These are phyloP conservation scores for Gossypium trilobum DNA, from an alignment of 441 rosid species.

Conservation along the genomic window DNA sequence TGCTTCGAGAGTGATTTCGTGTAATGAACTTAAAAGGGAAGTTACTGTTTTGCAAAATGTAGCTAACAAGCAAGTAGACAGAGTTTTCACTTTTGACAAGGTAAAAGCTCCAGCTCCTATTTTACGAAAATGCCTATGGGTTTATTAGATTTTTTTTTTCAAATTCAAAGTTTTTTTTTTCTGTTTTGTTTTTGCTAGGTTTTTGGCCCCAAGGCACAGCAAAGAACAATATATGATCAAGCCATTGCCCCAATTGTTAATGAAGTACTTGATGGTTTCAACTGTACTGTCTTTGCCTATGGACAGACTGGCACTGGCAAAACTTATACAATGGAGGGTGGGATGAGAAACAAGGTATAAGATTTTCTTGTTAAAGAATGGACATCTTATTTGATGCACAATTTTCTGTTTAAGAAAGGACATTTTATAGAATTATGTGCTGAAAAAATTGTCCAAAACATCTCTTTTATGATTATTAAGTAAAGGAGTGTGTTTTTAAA, in stretches of 20 bases:
- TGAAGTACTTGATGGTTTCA: conserved; percentile 87
- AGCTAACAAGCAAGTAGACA: conserved; percentile 74
- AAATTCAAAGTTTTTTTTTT: neutral
- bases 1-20: conserved; percentile 49
- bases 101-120: conserved; percentile 20
- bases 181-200: conserved; percentile 31
- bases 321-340: conserved; percentile 96
- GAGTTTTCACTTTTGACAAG: conserved; percentile 77
- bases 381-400: neutral
- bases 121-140: neutral
- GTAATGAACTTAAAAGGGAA: conserved; percentile 66
- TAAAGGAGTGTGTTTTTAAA: neutral
- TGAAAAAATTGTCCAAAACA: neutral
- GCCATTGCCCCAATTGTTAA: conserved; percentile 70
- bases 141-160: neutral
- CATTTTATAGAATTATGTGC: neutral
- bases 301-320: conserved; percentile 88
- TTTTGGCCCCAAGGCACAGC: conserved; percentile 90
- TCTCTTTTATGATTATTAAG: neutral
- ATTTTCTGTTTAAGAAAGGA: neutral
- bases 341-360: conserved; percentile 69
- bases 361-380: neutral
- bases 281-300: conserved; percentile 86
- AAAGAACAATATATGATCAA: conserved; percentile 82
- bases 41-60: conserved; percentile 60